phyloP scores from a whole-genome alignment of 257 asterid genomes.

The Haberlea rhodopensis region DNA sequence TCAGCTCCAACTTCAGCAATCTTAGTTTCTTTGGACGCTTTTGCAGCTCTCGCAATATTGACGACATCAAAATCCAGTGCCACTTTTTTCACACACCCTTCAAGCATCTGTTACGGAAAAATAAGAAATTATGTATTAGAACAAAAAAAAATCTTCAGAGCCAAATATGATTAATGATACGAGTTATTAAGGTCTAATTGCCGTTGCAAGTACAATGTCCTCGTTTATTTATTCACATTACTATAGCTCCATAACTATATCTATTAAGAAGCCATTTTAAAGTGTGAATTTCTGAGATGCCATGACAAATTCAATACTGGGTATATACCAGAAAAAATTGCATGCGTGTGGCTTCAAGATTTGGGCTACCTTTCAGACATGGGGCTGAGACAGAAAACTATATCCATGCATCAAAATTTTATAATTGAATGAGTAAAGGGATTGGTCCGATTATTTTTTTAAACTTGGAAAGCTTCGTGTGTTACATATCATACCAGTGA shows the following conservation, averaged over 20 bases:
- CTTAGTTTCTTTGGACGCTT: slow-evolving; percentile 68
- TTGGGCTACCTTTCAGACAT: neutral
- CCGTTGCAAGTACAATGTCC: neutral
- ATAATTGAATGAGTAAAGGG: neutral
- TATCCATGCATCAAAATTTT: neutral
- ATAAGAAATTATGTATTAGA: neutral
- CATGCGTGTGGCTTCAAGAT: neutral
- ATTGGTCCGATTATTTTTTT: neutral
- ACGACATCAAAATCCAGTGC: slow-evolving; percentile 89
- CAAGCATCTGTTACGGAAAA: slow-evolving; percentile 64
- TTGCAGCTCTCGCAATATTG: slow-evolving; percentile 71
- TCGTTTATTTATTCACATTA: neutral
- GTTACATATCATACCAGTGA: slow-evolving; percentile 59
- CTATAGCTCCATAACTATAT: neutral
- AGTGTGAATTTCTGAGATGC: neutral
- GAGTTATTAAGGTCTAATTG: neutral
- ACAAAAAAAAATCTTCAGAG: too few relatives aligned
- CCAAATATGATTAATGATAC: neutral
- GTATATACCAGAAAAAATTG: too few relatives aligned
- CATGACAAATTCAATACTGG: neutral
- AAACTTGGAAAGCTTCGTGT: neutral
- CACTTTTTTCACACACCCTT: slow-evolving; percentile 66
- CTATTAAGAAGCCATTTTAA: neutral
- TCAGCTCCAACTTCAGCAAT: slow-evolving; percentile 91
- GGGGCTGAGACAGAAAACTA: neutral